Evolutionary conservation across 1,284 basidiomycete genomes (phyloP), one percentile per base, ranked within the genome.

Genomic region (Ganoderma resinaceum): DNA sequence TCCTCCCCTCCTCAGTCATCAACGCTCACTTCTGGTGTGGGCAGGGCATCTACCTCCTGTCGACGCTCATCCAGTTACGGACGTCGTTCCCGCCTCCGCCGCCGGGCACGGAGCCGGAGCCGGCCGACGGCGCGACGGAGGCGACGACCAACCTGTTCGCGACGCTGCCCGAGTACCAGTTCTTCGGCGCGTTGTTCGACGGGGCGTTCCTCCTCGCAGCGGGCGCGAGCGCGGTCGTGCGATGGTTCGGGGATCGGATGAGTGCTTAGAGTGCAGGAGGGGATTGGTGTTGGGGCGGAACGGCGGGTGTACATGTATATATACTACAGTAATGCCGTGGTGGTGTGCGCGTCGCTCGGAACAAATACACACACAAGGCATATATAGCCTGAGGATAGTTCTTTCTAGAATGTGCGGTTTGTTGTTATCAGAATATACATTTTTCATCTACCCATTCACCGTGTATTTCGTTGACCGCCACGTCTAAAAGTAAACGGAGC

Each of bases 11-110:
- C n/a, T 26, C 12, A n/a, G n/a, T 40, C 11, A 35, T 35, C 14
- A 7, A 9, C 20, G 11, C 18, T 16, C 33, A 20, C 3, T 38
- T 11, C 20, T 20, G 20, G n/a, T n/a, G 14, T 20, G 16, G 42
- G 40, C 61, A 94, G 92, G 91, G 90, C 18, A 91, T 91, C 65
- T 94, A 94, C 75, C 85, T 94, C 46, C 85, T 94, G 31, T 89
- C 91, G 1, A 94, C 92, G 0, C 81, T 94, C 60, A 88, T 94
- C 20, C 92, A 94, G 77, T 82, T 94, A 52, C 90, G 92, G 55
- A 89, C 89, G 23, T 89, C 90, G 7, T 94, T 94, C 76, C 92
- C 92, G 4, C 89, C 89, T 0, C 82, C 84, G 1, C 69, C 81
- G 31, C 76, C 73, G 20, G 76, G 73, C 42, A 72, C 70, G 55